Conservation (phyloP, 306 rosid genomes). For the Acacia crassicarpa region DNA sequence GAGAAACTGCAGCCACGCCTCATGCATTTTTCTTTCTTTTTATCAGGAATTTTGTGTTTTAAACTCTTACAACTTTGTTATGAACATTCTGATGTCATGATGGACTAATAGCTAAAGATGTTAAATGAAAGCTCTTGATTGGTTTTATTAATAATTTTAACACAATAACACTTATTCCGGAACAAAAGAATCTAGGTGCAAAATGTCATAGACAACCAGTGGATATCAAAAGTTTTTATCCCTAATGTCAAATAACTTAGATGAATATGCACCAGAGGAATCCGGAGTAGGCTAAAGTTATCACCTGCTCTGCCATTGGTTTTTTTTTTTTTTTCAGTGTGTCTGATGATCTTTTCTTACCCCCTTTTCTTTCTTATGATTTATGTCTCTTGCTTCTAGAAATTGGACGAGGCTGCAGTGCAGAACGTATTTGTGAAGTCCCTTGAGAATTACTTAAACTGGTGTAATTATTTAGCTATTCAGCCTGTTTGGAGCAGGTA, state of each 20-base stretch:
- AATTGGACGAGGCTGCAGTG: constrained; percentile 79
- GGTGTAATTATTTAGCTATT: constrained; percentile 84
- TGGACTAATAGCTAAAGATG: neutral
- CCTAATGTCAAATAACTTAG: neutral
- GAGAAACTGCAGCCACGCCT: neutral
- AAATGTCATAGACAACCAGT: neutral
- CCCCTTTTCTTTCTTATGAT: constrained; percentile 2
- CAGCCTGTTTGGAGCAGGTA: constrained; percentile 95
- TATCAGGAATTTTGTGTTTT: neutral
- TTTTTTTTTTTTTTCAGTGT: neutral
- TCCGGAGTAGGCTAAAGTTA: neutral
- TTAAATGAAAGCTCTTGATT: neutral
- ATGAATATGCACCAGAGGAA: neutral
- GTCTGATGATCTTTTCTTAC: neutral
- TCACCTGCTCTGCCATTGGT: neutral
- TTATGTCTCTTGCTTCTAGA: constrained; percentile 44
- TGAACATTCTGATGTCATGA: neutral
- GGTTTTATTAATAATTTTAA: neutral
- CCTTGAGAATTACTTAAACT: constrained; percentile 81
- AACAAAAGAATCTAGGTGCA: neutral
- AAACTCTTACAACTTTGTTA: neutral
- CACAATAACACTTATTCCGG: neutral
- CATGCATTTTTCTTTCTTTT: neutral
- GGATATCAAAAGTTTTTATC: neutral
- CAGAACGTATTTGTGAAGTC: constrained; percentile 63